phyloP scores from a whole-genome alignment of 345 rosid genomes.

The Toxicodendron radicans region DNA sequence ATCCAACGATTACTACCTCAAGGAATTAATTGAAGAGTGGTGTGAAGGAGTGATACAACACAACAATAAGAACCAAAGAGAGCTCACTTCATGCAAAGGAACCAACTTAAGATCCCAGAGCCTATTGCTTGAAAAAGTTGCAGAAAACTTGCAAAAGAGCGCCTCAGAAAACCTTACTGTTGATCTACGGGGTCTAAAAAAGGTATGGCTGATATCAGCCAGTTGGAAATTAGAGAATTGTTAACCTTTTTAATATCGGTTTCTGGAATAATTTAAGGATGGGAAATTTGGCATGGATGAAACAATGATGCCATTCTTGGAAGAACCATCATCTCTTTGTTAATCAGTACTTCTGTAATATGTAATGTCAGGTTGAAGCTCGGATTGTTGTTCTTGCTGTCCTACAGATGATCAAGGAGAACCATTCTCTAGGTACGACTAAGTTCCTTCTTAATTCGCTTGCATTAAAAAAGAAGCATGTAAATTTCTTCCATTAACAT shows the following conservation, averaged over 20 bases:
- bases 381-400: constrained; percentile 92
- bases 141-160: constrained; percentile 62
- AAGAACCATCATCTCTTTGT: no score
- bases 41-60: constrained; percentile 86
- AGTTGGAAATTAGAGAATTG: background rate
- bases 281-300: background rate
- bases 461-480: background rate
- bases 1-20: constrained; percentile 78
- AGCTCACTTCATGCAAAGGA: constrained; percentile 33
- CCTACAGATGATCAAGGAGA: constrained; percentile 88
- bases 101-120: constrained; percentile 50
- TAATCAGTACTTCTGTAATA: constrained; percentile 24
- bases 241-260: background rate
- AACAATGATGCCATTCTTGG: constrained; percentile 4
- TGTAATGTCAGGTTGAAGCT: constrained; percentile 72
- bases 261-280: background rate
- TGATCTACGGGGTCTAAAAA: constrained; percentile 77
- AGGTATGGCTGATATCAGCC: constrained; percentile 42
- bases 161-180: constrained; percentile 55
- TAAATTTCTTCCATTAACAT: constrained; percentile 1
- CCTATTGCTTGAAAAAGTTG: constrained; percentile 78
- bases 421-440: constrained; percentile 57
- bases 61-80: constrained; percentile 37
- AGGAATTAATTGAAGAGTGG: constrained; percentile 92
- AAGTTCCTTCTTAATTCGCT: background rate